A percentile compares a stretch with the other conserved stretches of the same genome.
Conservation (phyloP, 108 stramenopile genomes). For the Pseudonitzschia pungens region DNA sequence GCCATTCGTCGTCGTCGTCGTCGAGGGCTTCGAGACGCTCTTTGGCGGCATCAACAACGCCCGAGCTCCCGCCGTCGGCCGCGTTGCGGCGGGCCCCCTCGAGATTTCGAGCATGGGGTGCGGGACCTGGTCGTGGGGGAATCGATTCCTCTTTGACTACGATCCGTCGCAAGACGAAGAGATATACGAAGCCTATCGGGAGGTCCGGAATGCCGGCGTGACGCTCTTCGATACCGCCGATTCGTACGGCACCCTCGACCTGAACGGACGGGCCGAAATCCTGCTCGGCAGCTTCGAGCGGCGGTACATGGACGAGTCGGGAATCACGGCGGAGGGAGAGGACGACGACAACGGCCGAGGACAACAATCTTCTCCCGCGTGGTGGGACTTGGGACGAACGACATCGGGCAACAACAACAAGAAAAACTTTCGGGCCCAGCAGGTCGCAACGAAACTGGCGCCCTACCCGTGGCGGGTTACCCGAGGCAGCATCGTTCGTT, state of each 20-base stretch:
- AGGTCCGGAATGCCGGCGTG: slow-evolving; percentile 72
- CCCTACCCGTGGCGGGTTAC: slow-evolving; percentile 87
- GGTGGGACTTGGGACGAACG: slow-evolving; percentile 20
- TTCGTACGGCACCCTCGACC: slow-evolving; percentile 76
- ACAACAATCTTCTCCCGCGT: neutral
- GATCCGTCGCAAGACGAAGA: slow-evolving; percentile 81
- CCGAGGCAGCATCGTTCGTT: slow-evolving; percentile 56
- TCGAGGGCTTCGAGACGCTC: slow-evolving; percentile 17
- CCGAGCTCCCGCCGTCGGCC: slow-evolving; percentile 20
- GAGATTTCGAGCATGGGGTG: slow-evolving; percentile 65
- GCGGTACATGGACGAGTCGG: slow-evolving; percentile 51
- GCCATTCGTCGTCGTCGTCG: slow-evolving; percentile 56
- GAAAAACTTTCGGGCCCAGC: slow-evolving; percentile 45
- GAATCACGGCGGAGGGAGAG: slow-evolving; percentile 4
- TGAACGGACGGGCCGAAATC: slow-evolving; percentile 83
- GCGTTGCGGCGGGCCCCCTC: slow-evolving; percentile 74
- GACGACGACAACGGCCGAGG: slow-evolving; percentile 15
- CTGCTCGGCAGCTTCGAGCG: slow-evolving; percentile 79
- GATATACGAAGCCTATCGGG: slow-evolving; percentile 68
- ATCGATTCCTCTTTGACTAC: slow-evolving; percentile 77
- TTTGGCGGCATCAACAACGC: neutral
- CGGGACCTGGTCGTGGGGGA: slow-evolving; percentile 88
- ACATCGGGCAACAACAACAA: neutral
- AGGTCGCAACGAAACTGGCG: slow-evolving; percentile 86
- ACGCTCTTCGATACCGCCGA: slow-evolving; percentile 88